Base-by-base conservation (phyloP, 2,329 filamentous ascomycete genomes). In the Cercospora zeina region DNA sequence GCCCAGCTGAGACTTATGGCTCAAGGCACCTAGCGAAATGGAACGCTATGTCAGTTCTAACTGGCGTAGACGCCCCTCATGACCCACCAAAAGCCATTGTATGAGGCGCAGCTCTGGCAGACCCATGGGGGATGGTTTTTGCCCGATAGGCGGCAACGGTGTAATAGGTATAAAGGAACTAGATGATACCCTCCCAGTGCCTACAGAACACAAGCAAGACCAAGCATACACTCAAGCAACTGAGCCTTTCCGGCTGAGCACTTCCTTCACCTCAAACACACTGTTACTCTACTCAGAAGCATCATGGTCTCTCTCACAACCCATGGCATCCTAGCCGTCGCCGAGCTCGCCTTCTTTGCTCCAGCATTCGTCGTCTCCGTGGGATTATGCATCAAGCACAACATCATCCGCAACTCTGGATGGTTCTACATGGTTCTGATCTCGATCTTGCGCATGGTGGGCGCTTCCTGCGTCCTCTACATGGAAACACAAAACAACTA, bases 391-490 rank as follows among this genome's bases (percentile, higher is more conserved):
- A 36, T 69, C 61, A 68, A 68, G 33, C 70, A 72, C 54, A 71
- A 70, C 47, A 67, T 72, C 62, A 36, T 27, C 11, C 54, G 60
- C 11, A 51, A 67, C 37, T 36, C 59, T 5, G 69, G 69, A 31
- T 72, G 70, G 67, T 27, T 71, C 54, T 70, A 71, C 59, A 53
- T 73, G 21, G 42, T 67, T 54, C 24, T 68, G 16, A 67, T 72
- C 55, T 63, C 63, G 31, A 63, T 71, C 54, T 62, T 71, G 7
- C 67, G 71, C 37, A 59, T 73, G 10, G 66, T 72, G 54, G 70
- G 71, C 54, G 58, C 66, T 14, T 68, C 68, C 5, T 62, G 27
- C 16, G 68, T 64, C 1, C 66, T 73, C 30, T 69, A 71, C 62
- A 63, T 67, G 49, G 67, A 66, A 31, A 68, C 61, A 21, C 64